Evolutionary conservation across 495 filamentous ascomycete species (phyloP).

Genomic region (Aspergillus cristatus): DNA sequence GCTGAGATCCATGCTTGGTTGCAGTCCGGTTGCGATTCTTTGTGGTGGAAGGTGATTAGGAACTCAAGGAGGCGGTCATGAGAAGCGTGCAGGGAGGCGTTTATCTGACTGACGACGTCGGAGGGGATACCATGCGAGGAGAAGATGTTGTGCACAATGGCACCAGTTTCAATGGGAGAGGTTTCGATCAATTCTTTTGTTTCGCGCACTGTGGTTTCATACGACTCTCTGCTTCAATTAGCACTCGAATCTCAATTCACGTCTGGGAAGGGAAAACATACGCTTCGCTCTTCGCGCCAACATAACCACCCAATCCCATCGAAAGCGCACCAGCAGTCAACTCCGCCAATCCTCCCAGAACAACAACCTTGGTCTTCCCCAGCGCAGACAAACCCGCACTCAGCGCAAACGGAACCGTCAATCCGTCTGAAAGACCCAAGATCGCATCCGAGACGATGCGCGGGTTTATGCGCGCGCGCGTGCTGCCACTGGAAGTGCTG

Average conservation of each 20-base stretch:
- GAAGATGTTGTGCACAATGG: slow-evolving; percentile 43
- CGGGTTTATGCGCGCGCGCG: slow-evolving; percentile 35
- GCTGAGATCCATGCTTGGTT: slow-evolving; percentile 49
- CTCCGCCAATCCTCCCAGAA: slow-evolving; percentile 47
- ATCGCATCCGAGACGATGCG: slow-evolving; percentile 50
- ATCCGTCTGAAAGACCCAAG: slow-evolving; percentile 49
- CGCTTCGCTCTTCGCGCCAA: slow-evolving; percentile 63
- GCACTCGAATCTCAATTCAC: background rate
- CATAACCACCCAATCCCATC: slow-evolving; percentile 49
- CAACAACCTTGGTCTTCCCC: slow-evolving; percentile 44
- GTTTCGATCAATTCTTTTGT: slow-evolving; percentile 30
- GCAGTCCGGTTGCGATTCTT: slow-evolving; percentile 39
- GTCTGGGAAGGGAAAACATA: slow-evolving; percentile 24
- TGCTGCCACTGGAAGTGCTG: slow-evolving; percentile 16
- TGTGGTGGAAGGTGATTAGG: slow-evolving; percentile 48
- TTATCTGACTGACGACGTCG: slow-evolving; percentile 32
- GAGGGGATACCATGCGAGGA: slow-evolving; percentile 38
- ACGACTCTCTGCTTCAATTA: slow-evolving; percentile 33
- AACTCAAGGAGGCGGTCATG: slow-evolving; percentile 43
- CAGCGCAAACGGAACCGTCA: slow-evolving; percentile 50
- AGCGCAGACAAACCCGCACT: slow-evolving; percentile 46
- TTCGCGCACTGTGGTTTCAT: slow-evolving; percentile 37
- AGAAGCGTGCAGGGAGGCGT: slow-evolving; percentile 36
- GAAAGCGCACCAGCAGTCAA: slow-evolving; percentile 47
- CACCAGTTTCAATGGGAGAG: slow-evolving; percentile 27